Evolutionary conservation across 2,329 filamentous ascomycete genomes (phyloP).

Genomic region (Hyphodiscus sp.): DNA sequence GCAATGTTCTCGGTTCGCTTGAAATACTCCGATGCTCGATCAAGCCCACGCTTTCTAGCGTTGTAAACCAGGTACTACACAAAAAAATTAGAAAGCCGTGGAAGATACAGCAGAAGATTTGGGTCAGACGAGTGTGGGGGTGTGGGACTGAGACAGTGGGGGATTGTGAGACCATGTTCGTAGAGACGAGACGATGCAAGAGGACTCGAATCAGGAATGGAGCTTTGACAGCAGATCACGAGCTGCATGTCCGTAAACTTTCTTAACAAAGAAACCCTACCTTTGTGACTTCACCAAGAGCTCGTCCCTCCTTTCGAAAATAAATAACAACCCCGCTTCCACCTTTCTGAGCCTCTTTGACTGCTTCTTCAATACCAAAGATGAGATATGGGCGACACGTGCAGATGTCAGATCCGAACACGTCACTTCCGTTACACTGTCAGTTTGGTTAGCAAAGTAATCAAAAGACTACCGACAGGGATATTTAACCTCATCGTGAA

Average conservation of each 20-base stretch:
- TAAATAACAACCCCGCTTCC: constrained; percentile 65
- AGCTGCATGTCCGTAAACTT: constrained; percentile 73
- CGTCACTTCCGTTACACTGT: constrained; percentile 89
- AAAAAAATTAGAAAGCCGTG: constrained; percentile 15
- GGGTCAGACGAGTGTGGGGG: constrained; percentile 37
- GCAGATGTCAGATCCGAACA: constrained; percentile 97
- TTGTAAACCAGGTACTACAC: constrained; percentile 57
- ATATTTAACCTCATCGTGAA: constrained; percentile 56
- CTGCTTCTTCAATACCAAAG: constrained; percentile 94
- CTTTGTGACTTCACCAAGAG: constrained; percentile 73
- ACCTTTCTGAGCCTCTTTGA: constrained; percentile 80
- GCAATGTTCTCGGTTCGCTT: constrained; percentile 97
- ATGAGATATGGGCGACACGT: constrained; percentile 94
- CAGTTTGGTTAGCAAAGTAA: constrained; percentile 16
- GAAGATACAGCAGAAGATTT: constrained; percentile 12
- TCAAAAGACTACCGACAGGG: constrained; percentile 2
- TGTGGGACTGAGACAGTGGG: constrained; percentile 81
- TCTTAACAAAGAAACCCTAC: constrained; percentile 34
- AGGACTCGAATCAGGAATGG: constrained; percentile 8
- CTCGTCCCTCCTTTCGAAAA: constrained; percentile 95
- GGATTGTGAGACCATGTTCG: constrained; percentile 88
- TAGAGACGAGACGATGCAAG: constrained; percentile 1
- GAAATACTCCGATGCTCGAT: constrained; percentile 88
- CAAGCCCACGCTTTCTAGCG: constrained; percentile 70
- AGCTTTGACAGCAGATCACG: constrained; percentile 10